A percentile compares a stretch with the other conserved stretches of the same genome.
Evolutionary conservation across 331 rosid genomes (phyloP).

Genomic region (Phaseolus coccineus): DNA sequence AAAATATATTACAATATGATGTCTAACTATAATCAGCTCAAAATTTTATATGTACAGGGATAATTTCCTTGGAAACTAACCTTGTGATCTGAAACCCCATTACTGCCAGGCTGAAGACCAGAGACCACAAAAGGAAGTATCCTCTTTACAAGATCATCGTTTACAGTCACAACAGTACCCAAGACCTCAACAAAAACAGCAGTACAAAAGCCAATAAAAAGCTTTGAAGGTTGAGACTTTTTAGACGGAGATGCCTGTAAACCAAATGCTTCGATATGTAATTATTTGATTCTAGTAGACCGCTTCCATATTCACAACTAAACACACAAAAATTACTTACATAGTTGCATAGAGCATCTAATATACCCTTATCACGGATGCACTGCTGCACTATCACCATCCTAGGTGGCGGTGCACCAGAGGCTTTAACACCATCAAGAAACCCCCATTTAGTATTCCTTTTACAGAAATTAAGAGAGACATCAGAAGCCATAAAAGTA

Average conservation of each 20-base stretch:
- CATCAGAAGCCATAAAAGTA: background rate
- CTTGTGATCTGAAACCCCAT: slow-evolving; percentile 76
- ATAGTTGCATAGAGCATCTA: slow-evolving; percentile 77
- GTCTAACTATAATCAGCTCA: background rate
- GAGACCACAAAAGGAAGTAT: slow-evolving; percentile 78
- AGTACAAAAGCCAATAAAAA: slow-evolving; percentile 75
- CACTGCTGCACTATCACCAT: slow-evolving; percentile 88
- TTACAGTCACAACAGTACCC: slow-evolving; percentile 66
- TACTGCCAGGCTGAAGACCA: slow-evolving; percentile 71
- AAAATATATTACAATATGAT: slow-evolving; percentile 12
- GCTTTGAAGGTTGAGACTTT: slow-evolving; percentile 73
- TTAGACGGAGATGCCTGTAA: slow-evolving; percentile 76
- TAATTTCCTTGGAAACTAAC: slow-evolving; percentile 51
- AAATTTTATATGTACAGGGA: slow-evolving; percentile 5
- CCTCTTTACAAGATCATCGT: slow-evolving; percentile 70
- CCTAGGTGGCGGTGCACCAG: slow-evolving; percentile 95
- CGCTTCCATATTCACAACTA: slow-evolving; percentile 30
- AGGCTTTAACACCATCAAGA: slow-evolving; percentile 74
- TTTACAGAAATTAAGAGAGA: slow-evolving; percentile 33
- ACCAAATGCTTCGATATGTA: slow-evolving; percentile 33
- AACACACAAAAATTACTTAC: slow-evolving; percentile 62
- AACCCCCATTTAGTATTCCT: slow-evolving; percentile 89
- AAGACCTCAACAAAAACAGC: slow-evolving; percentile 85
- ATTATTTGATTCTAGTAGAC: slow-evolving; percentile 27
- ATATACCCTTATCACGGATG: slow-evolving; percentile 72